phyloP scores from a whole-genome alignment of 805 yeast species.

The Candida pseudofarinosa region DNA sequence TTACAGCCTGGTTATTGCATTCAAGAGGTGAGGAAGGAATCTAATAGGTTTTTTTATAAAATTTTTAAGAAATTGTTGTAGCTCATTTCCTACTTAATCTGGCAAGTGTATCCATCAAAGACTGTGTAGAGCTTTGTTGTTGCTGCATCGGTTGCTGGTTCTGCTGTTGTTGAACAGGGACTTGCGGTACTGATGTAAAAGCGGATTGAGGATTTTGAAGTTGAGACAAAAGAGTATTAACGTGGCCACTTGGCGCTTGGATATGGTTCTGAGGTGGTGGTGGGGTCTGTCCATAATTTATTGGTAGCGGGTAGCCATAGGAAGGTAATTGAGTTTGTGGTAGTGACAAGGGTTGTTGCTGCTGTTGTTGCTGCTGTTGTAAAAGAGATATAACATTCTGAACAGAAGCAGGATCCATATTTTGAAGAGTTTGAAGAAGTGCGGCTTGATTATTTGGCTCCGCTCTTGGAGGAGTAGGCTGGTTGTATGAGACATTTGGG shows the following conservation, averaged over 20 bases:
- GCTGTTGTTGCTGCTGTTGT: constrained; percentile 24
- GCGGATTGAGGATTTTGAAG: constrained; percentile 14
- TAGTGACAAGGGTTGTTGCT: constrained; percentile 11
- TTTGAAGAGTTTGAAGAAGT: constrained; percentile 16
- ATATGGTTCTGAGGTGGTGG: constrained; percentile 9
- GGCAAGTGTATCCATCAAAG: constrained; percentile 35
- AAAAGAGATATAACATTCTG: constrained; percentile 28
- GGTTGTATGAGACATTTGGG: constrained; percentile 4
- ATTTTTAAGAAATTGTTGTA: not conserved
- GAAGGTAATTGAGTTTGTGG: constrained; percentile 4
- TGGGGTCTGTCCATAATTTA: constrained; percentile 9
- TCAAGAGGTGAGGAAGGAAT: not conserved
- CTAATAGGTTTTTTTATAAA: not conserved
- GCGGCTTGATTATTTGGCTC: constrained; percentile 2
- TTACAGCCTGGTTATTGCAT: not conserved
- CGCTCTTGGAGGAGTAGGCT: not conserved
- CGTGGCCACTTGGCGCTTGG: constrained; percentile 19
- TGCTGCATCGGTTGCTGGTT: constrained; percentile 9
- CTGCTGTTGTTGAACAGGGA: constrained; percentile 6
- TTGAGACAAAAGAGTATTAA: constrained; percentile 23
- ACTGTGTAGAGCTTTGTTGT: constrained; percentile 17
- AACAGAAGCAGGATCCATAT: constrained; percentile 29
- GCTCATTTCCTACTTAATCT: constrained; percentile 28
- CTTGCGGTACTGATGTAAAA: constrained; percentile 1
- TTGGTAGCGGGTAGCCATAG: constrained; percentile 9